Conservation (phyloP, 352 stramenopile genomes). For the Phytophthora pluvialis region DNA sequence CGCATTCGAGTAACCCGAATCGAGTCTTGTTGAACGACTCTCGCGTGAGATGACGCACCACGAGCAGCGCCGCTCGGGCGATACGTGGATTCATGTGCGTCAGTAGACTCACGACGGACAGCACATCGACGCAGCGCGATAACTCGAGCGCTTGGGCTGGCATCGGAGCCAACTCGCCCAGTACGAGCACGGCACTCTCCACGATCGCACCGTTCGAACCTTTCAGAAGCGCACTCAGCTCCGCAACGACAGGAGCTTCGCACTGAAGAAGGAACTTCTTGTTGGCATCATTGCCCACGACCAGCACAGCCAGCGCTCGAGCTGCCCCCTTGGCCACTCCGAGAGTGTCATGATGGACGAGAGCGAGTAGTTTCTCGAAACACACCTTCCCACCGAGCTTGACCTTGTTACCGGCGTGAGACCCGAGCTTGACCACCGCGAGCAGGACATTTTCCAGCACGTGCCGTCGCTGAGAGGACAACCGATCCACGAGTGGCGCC, state of each 20-base stretch:
- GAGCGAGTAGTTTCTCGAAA: constrained; percentile 71
- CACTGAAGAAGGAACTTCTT: constrained; percentile 74
- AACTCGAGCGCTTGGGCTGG: constrained; percentile 71
- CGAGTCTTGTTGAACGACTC: constrained; percentile 84
- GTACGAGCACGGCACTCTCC: constrained; percentile 72
- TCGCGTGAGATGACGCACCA: constrained; percentile 67
- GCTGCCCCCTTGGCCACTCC: constrained; percentile 70
- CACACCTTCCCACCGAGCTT: constrained; percentile 76
- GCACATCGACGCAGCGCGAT: constrained; percentile 70
- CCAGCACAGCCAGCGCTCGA: constrained; percentile 61
- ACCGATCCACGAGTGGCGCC: constrained; percentile 55
- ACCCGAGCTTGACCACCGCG: constrained; percentile 72
- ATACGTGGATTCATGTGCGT: constrained; percentile 70
- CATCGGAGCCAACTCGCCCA: constrained; percentile 70
- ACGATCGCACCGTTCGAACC: constrained; percentile 69
- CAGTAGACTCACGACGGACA: constrained; percentile 66
- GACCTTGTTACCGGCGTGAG: constrained; percentile 78
- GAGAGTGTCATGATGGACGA: constrained; percentile 71
- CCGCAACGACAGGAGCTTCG: constrained; percentile 52
- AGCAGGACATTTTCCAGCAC: constrained; percentile 77
- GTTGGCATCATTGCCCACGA: constrained; percentile 75
- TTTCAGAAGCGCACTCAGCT: constrained; percentile 70
- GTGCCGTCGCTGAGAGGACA: constrained; percentile 71
- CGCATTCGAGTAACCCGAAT: constrained; percentile 64
- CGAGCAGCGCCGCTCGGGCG: constrained; percentile 55